phyloP scores from a whole-genome alignment of 805 yeast species.

The Spencermartinsiella europaea region DNA sequence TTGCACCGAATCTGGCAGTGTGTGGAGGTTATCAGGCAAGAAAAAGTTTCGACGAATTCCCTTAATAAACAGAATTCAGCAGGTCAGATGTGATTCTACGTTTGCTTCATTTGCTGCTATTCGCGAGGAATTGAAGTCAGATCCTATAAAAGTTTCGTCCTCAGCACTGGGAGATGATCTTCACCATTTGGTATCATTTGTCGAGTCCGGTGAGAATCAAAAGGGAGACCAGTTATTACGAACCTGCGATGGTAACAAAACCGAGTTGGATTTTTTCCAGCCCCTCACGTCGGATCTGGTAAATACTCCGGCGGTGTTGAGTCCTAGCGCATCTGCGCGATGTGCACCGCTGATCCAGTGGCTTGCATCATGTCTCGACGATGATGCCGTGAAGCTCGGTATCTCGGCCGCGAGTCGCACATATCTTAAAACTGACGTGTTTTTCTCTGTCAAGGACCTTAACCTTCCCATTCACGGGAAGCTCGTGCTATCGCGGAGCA shows the following conservation, averaged over 20 bases:
- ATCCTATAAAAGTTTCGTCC: slow-evolving; percentile 49
- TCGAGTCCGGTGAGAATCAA: slow-evolving; percentile 8
- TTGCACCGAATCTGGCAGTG: slow-evolving; percentile 65
- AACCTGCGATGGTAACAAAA: neutral
- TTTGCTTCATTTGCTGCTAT: slow-evolving; percentile 65
- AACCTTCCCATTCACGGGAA: neutral
- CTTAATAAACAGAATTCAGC: slow-evolving; percentile 50
- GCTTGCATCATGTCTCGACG: neutral
- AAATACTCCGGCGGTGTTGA: neutral
- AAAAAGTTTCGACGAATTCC: slow-evolving; percentile 52
- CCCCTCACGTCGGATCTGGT: neutral
- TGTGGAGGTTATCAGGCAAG: slow-evolving; percentile 39
- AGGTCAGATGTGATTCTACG: slow-evolving; percentile 59
- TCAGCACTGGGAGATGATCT: slow-evolving; percentile 50
- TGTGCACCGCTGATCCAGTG: neutral
- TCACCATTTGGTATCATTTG: slow-evolving; percentile 47
- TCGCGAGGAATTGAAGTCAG: slow-evolving; percentile 54
- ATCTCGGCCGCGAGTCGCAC: neutral
- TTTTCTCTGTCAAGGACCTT: neutral
- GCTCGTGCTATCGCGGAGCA: neutral
- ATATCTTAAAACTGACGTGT: neutral
- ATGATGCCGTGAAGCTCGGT: neutral
- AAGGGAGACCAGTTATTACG: slow-evolving; percentile 1
- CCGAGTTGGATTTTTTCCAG: neutral
- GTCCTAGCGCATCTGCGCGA: neutral